Percentiles rank a stretch among this genome's conserved stretches.
Evolutionary conservation across 352 stramenopile species (phyloP).

Genomic region (Pythium scleroteichum): DNA sequence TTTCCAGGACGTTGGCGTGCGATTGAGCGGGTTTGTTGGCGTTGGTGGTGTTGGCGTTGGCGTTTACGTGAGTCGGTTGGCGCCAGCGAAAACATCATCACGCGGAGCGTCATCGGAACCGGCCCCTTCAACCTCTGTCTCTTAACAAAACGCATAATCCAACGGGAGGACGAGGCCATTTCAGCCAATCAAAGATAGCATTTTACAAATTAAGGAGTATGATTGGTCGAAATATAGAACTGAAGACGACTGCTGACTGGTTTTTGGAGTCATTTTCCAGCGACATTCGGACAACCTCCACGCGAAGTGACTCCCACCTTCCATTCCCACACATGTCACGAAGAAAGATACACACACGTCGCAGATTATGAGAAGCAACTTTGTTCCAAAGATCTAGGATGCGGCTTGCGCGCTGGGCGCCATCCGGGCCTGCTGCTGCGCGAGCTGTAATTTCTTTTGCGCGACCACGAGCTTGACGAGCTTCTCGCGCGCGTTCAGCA

Average conservation of each 20-base stretch:
- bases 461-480: conserved; percentile 49
- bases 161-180: no score
- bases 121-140: background rate
- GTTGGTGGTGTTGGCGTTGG: background rate
- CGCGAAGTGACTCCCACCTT: no score
- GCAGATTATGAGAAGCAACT: no score
- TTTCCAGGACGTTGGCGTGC: background rate
- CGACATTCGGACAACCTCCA: no score
- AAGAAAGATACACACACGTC: no score
- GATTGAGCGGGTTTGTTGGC: background rate
- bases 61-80: background rate
- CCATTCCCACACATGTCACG: no score
- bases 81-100: background rate
- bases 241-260: no score
- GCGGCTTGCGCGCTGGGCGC: background rate
- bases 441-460: conserved; percentile 26
- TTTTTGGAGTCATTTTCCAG: no score
- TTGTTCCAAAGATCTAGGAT: background rate
- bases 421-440: conserved; percentile 13
- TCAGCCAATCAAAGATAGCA: no score
- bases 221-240: no score
- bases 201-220: no score
- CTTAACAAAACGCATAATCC: background rate
- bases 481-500: conserved; percentile 62
- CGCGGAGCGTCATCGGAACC: background rate